phyloP scores from a whole-genome alignment of 139 green algal species.

The Chlamydomonas schloesseri region DNA sequence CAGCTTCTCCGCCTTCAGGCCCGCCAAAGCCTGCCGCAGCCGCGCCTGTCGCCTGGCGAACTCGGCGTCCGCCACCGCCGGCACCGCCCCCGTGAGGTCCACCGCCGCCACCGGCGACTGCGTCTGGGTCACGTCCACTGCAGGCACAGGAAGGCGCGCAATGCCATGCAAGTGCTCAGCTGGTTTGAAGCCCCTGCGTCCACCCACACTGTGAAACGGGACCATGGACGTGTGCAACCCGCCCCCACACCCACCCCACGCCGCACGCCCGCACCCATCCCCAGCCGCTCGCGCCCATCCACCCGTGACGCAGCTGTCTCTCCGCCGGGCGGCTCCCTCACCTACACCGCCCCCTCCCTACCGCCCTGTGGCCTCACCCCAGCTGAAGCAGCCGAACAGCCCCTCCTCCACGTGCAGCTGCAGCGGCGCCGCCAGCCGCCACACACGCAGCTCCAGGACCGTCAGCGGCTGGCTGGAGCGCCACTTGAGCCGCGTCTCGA shows the following conservation, averaged over 20 bases:
- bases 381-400: slow-evolving; percentile 76
- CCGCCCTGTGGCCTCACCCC: slow-evolving; percentile 27
- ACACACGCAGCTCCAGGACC: slow-evolving; percentile 71
- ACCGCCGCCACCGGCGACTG: background rate
- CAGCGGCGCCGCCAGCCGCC: slow-evolving; percentile 53
- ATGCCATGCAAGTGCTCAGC: too few relatives aligned
- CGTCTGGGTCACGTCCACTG: background rate
- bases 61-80: slow-evolving; percentile 4
- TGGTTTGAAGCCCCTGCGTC: too few relatives aligned
- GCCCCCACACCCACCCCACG: background rate
- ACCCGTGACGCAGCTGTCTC: background rate
- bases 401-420: slow-evolving; percentile 39
- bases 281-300: too few relatives aligned
- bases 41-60: slow-evolving; percentile 11
- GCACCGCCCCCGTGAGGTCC: background rate
- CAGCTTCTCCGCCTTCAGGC: background rate
- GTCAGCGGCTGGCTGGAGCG: slow-evolving; percentile 70
- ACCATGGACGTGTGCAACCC: background rate
- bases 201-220: too few relatives aligned
- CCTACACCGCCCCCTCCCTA: background rate
- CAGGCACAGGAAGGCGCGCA: too few relatives aligned
- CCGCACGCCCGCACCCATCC: too few relatives aligned
- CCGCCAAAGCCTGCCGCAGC: slow-evolving; percentile 18
- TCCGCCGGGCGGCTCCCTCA: too few relatives aligned
- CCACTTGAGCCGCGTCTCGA: slow-evolving; percentile 68